Conservation (phyloP, 495 filamentous ascomycete species). For the Hypomontagnella submonticulosa region DNA sequence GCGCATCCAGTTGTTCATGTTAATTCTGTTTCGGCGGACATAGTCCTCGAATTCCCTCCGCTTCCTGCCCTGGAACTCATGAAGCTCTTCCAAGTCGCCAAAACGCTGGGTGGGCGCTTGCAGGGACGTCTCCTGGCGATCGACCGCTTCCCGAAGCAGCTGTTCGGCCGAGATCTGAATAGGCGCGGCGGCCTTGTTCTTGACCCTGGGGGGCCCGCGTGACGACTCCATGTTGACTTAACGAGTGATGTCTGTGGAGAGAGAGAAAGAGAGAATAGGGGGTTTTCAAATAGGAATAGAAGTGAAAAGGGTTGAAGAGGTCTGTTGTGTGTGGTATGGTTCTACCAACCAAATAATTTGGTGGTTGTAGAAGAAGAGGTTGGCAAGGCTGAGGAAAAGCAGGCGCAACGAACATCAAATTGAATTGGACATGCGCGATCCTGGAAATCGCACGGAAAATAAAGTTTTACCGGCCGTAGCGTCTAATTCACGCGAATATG, state of each 20-base stretch:
- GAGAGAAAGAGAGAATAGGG: not conserved
- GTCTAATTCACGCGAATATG: not conserved
- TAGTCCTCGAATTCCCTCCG: constrained; percentile 98
- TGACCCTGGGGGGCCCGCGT: constrained; percentile 94
- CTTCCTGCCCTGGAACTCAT: constrained; percentile 96
- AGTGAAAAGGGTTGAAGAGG: constrained; percentile 4
- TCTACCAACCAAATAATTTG: constrained; percentile 15
- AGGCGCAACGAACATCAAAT: constrained; percentile 14
- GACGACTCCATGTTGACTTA: constrained; percentile 82
- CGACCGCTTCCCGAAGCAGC: constrained; percentile 96
- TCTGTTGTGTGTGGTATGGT: constrained; percentile 4
- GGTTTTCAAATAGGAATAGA: not conserved
- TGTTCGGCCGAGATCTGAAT: constrained; percentile 96
- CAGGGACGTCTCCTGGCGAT: constrained; percentile 89
- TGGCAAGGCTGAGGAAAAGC: constrained; percentile 31
- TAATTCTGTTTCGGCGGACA: constrained; percentile 92
- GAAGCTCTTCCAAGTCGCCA: constrained; percentile 95
- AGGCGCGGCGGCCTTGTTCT: constrained; percentile 92
- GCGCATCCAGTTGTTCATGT: constrained; percentile 99
- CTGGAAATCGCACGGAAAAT: constrained; percentile 15
- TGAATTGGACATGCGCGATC: not conserved
- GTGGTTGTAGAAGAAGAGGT: constrained; percentile 5
- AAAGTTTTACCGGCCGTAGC: constrained; percentile 13
- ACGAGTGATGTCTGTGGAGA: not conserved
- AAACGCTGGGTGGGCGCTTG: constrained; percentile 95